Percentiles rank a stretch among this genome's conserved stretches.
Evolutionary conservation across 2,329 filamentous ascomycete species (phyloP).

Genomic region (Elsinoe fawcettii): DNA sequence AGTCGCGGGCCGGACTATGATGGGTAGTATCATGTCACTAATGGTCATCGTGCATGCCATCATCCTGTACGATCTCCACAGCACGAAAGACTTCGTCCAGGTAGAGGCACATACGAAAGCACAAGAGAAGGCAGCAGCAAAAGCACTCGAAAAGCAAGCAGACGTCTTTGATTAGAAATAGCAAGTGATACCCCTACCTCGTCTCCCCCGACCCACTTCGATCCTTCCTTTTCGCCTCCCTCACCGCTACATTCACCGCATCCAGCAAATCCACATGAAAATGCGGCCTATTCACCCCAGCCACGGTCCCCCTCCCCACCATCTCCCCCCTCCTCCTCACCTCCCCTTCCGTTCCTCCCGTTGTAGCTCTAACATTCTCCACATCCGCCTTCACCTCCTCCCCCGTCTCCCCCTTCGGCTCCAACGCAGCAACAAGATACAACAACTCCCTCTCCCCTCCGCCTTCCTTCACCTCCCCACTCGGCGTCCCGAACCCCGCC

Average conservation of each 20-base stretch:
- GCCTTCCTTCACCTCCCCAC: no score
- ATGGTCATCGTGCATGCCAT: no score
- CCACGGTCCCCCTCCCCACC: constrained; percentile 55
- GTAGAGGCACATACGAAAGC: not conserved
- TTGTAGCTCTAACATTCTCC: no score
- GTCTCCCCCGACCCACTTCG: not conserved
- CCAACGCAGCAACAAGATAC: constrained; percentile 78
- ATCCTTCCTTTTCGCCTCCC: constrained; percentile 53
- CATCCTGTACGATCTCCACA: not conserved
- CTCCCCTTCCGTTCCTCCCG: no score
- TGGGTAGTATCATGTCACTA: no score
- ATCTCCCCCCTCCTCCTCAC: constrained; percentile 27
- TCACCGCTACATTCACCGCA: constrained; percentile 74
- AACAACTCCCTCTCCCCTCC: constrained; percentile 67
- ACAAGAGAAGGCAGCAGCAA: not conserved
- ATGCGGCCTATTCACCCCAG: constrained; percentile 75
- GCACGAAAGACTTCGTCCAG: not conserved
- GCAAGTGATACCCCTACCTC: not conserved
- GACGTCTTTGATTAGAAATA: not conserved
- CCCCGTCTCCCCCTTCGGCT: constrained; percentile 57
- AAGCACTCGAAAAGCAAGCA: not conserved
- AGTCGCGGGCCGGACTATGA: no score
- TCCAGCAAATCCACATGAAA: constrained; percentile 92
- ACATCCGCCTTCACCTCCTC: constrained; percentile 34
- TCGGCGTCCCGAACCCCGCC: no score